Conservation (phyloP, 768 basidiomycete genomes). For the Imleria badia region DNA sequence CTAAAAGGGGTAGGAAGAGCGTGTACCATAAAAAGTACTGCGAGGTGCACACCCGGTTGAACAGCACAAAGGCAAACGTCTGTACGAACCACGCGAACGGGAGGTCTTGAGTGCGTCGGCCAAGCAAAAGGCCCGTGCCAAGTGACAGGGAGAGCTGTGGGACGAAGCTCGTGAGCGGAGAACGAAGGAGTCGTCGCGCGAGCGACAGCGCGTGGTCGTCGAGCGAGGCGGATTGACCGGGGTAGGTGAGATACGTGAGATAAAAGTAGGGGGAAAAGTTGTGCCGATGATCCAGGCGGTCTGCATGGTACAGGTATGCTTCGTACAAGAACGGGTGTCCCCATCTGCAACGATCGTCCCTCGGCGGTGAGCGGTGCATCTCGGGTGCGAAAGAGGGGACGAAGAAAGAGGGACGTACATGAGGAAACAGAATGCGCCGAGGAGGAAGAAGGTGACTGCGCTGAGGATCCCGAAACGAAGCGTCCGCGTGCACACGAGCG, state of each 20-base stretch:
- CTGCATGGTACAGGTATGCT: constrained; percentile 90
- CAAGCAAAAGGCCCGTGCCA: constrained; percentile 72
- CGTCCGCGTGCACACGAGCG: constrained; percentile 48
- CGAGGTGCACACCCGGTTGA: constrained; percentile 98
- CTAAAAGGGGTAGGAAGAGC: constrained; percentile 79
- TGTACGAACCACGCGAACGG: constrained; percentile 90
- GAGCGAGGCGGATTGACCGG: constrained; percentile 32
- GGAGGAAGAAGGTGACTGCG: constrained; percentile 59
- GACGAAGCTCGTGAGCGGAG: constrained; percentile 77
- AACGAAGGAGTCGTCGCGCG: constrained; percentile 52
- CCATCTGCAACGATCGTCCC: constrained; percentile 59
- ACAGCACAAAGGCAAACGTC: constrained; percentile 87
- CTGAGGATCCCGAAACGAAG: constrained; percentile 70
- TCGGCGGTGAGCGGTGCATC: background rate
- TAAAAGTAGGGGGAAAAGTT: constrained; percentile 99
- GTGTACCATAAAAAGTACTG: constrained; percentile 99
- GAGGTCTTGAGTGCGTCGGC: constrained; percentile 55
- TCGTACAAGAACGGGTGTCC: constrained; percentile 90
- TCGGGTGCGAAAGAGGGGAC: background rate
- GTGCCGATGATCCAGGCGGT: constrained; percentile 92
- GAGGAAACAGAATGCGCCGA: constrained; percentile 67
- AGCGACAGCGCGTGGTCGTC: constrained; percentile 23
- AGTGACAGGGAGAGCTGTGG: constrained; percentile 79
- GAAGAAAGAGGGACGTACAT: constrained; percentile 54
- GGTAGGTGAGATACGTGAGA: constrained; percentile 86